Base-by-base conservation (phyloP, 2,329 filamentous ascomycete genomes). In the Cladophialophora exuberans region DNA sequence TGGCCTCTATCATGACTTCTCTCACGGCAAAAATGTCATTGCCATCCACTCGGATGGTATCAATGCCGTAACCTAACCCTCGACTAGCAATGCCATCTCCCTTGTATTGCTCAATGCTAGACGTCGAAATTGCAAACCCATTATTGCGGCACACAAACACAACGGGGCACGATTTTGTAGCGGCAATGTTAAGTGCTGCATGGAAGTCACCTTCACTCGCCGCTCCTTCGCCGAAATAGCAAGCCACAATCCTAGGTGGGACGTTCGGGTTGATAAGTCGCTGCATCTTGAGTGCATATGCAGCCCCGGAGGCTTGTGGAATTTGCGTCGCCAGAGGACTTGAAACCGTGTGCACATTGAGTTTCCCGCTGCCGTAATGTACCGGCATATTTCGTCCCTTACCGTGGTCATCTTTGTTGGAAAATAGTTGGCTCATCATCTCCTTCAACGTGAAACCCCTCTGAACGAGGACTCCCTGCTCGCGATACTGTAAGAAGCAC, bases 351-450 rank as follows among this genome's bases (percentile, higher is more conserved):
- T 95, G 89, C 85, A 96, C 91, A 64, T 96, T 90, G 54, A 95
- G 78, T 61, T 89, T 85, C 54, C 80, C 83, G 70, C 88, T 91
- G 31, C 63, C 63, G 67, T 97, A 99, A 73, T 99, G 94, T 11
- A 97, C 89, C 0, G 94, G 94, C 94, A 99, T 99, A 67, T 96
- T 97, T 60, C 93, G 84, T 1, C 92, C 94, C 57, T 80, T 82
- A 1, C 93, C 92, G 0, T 79, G 72, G 65, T 99, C 94, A 60
- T 90, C 83, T 51, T 78, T 82, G 68, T 96, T 97, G 17, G 92
- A 85, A 74, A 97, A 97, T 6, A 99, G 76, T 71, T 99, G 94
- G 65, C 84, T 88, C 94, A 99, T 97, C 68, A 97, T 97, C 56
- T 97, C 85, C 43, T 86, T 84, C 41, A 95, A 79, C 0, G 84